Evolutionary conservation across 192 early-diverging fungal genomes (phyloP).

Genomic region (Podila epicladia): DNA sequence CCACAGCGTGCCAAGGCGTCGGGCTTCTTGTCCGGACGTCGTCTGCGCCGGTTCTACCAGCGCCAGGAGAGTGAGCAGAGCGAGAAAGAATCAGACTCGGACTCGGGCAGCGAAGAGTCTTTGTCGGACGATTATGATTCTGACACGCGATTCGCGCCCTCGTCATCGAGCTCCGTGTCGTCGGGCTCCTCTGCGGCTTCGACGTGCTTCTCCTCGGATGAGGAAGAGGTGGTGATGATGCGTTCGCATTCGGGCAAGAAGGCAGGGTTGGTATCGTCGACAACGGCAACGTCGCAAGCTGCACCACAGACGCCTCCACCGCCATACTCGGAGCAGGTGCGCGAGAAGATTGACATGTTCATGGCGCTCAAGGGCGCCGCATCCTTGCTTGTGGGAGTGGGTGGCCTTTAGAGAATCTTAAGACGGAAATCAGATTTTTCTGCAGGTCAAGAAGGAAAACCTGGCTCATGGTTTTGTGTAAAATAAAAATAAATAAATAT

Average conservation of each 20-base stretch:
- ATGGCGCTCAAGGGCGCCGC: conserved; percentile 45
- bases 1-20: background rate
- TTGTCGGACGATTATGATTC: background rate
- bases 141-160: background rate
- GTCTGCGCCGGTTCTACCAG: conserved; percentile 1
- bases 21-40: conserved; percentile 1
- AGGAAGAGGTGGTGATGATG: conserved; percentile 21
- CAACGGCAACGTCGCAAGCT: background rate
- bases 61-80: conserved; percentile 7
- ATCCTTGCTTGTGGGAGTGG: conserved; percentile 34
- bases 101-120: background rate
- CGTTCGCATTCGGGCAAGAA: background rate
- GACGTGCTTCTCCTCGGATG: conserved; percentile 1
- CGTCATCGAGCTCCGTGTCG: background rate
- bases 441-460: no score
- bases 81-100: conserved; percentile 7
- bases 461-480: no score
- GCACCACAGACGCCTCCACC: conserved; percentile 5
- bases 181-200: background rate
- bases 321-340: conserved; percentile 22
- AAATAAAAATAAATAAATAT: no score
- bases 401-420: conserved; percentile 10
- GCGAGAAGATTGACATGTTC: conserved; percentile 51
- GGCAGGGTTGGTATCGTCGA: background rate
- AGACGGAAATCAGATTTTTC: no score